Conservation (phyloP, 2,329 filamentous ascomycete species). For the Cephalotrichum gorgonifer region DNA sequence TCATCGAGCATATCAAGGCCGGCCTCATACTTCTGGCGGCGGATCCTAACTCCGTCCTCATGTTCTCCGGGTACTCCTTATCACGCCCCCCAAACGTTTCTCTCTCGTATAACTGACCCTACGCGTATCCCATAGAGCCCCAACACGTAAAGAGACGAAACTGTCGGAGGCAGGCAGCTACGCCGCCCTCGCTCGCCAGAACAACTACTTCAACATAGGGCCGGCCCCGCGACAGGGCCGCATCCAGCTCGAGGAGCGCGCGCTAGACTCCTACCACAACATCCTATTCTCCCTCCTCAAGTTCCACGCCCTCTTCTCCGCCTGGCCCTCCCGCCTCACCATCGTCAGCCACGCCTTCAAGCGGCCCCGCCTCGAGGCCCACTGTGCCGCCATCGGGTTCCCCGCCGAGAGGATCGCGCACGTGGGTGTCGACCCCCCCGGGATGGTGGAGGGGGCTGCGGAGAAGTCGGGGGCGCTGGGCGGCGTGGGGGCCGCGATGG, state of each 20-base stretch:
- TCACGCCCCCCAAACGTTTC: not conserved
- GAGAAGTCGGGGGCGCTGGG: slow-evolving; percentile 27
- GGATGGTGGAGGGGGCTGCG: slow-evolving; percentile 19
- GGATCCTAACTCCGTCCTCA: slow-evolving; percentile 38
- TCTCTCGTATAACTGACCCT: not conserved
- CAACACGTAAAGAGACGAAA: slow-evolving; percentile 47
- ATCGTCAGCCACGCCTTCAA: slow-evolving; percentile 66
- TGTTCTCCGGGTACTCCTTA: slow-evolving; percentile 58
- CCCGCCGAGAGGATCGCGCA: slow-evolving; percentile 34
- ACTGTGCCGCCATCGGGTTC: slow-evolving; percentile 53
- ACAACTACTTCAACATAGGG: slow-evolving; percentile 34
- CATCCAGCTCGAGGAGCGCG: slow-evolving; percentile 55
- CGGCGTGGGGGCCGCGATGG: slow-evolving; percentile 30
- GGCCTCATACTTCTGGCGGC: slow-evolving; percentile 44
- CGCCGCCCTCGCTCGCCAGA: slow-evolving; percentile 36
- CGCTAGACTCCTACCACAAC: slow-evolving; percentile 81
- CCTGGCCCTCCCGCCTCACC: slow-evolving; percentile 49
- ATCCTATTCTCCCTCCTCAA: slow-evolving; percentile 60
- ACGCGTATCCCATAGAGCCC: slow-evolving; percentile 44
- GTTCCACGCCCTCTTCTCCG: slow-evolving; percentile 39
- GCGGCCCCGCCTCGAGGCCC: slow-evolving; percentile 45
- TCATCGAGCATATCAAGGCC: slow-evolving; percentile 61
- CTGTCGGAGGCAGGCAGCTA: slow-evolving; percentile 57
- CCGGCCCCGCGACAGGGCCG: slow-evolving; percentile 14
- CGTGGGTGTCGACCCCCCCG: slow-evolving; percentile 55